Base-by-base conservation (phyloP, 768 basidiomycete genomes). In the Rhizopogon vulgaris region DNA sequence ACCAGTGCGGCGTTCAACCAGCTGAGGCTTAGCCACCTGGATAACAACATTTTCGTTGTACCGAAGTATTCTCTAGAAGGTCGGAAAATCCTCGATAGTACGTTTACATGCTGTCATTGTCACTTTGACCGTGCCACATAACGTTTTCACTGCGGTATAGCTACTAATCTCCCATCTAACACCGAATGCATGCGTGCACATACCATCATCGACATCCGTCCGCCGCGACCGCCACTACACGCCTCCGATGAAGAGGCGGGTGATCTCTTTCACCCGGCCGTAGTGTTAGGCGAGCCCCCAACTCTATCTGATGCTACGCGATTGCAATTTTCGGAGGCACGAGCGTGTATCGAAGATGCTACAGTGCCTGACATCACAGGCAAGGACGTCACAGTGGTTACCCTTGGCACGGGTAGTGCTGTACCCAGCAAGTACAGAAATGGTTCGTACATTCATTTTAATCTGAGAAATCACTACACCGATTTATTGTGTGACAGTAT, bases 381-480 rank as follows among this genome's bases (percentile, higher is more conserved):
- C 1, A 77, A 80, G 38, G 78, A 88, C 43, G 78, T 97, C 7
- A 69, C 67, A 8, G 71, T 97, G 40, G 78, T 88, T 7, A 78
- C 93, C 1, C 73, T 98, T 6, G 95, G 95, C 3, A 97, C 95
- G 0, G 89, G 90, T 2, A 94, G 92, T 61, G 85, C 91, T 0
- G 65, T 90, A 38, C 91, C 94, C 1, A 85, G 78, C 37, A 90
- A 85, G 64, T 91, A 91, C 59, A 79, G 95, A 52, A 97, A 96
- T 65, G 89, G 91, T 91, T 47, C 37, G 75, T 58, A 34, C 30
- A 36, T 52, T 38, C 14, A 51, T 56, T 18, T 37, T 3, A 18
- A 42, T n/a, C 15, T 28, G 14, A n/a, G 2, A 9, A 30, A 38
- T 52, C 58, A 17, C 58, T 3, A 4, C n/a, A 14, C 40, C 24